These are phyloP conservation scores for Stephania cephalantha DNA, from an alignment of 164 flowering plant genomes.

Conservation along the genomic window DNA sequence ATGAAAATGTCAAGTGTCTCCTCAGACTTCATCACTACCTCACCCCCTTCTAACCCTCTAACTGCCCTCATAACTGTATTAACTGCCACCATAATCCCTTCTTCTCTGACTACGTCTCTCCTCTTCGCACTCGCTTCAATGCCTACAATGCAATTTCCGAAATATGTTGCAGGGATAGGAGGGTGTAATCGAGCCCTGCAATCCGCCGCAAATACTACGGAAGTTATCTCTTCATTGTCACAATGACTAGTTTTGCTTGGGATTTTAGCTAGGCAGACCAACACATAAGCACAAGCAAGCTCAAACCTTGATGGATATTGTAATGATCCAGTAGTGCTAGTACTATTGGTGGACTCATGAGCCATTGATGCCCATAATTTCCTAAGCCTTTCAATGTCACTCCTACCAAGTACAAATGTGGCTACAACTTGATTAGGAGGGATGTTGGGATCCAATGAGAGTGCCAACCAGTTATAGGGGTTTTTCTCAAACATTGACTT, in stretches of 20 bases:
- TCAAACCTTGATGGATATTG: slow-evolving; percentile 24
- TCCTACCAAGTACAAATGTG: neutral
- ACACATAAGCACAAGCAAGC: slow-evolving; percentile 25
- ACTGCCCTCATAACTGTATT: slow-evolving; percentile 17
- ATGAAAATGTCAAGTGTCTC: no score
- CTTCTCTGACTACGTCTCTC: slow-evolving; percentile 16
- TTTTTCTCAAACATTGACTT: no score
- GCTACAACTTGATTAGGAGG: neutral
- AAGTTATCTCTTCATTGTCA: neutral
- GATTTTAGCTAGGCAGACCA: slow-evolving; percentile 25
- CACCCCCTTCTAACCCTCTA: slow-evolving; percentile 1
- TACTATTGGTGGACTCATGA: neutral
- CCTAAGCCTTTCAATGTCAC: neutral
- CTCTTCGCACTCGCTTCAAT: neutral
- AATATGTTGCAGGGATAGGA: slow-evolving; percentile 29
- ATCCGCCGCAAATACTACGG: slow-evolving; percentile 24
- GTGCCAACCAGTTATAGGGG: no score
- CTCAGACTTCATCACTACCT: neutral
- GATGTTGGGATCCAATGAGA: no score
- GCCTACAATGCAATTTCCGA: slow-evolving; percentile 34
- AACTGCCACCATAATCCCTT: slow-evolving; percentile 26
- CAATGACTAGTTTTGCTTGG: neutral
- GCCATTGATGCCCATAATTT: no score
- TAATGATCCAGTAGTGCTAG: no score
- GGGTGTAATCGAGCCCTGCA: slow-evolving; percentile 19